Evolutionary conservation across 1,284 basidiomycete genomes (phyloP).

Genomic region (Irpex sp.): DNA sequence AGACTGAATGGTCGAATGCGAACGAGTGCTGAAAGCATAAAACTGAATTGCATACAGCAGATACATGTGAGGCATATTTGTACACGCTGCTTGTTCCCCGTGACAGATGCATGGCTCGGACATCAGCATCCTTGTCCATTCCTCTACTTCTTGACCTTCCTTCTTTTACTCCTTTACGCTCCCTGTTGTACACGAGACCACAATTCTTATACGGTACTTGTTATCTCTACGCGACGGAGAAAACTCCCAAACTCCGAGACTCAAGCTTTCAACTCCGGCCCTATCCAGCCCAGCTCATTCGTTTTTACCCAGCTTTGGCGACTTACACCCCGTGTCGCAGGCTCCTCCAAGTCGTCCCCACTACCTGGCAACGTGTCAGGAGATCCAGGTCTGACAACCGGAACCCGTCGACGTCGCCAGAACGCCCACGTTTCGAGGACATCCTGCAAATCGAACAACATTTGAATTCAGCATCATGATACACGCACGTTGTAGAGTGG

Average conservation of each 20-base stretch:
- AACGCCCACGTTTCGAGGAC: conserved; percentile 7
- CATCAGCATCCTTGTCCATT: background rate
- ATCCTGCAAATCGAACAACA: conserved; percentile 2
- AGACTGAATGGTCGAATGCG: background rate
- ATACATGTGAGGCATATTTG: background rate
- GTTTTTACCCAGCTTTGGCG: background rate
- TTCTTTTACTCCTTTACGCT: background rate
- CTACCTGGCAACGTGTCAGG: background rate
- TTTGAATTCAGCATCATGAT: background rate
- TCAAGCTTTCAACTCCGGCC: background rate
- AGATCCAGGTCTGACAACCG: background rate
- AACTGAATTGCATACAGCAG: background rate
- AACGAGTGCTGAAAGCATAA: background rate
- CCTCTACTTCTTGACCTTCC: background rate
- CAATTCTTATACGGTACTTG: background rate
- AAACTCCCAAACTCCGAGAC: background rate
- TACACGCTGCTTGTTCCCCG: background rate
- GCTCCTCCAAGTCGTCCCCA: background rate
- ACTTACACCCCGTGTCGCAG: background rate
- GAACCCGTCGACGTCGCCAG: background rate
- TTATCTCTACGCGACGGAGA: background rate
- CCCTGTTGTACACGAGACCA: no score
- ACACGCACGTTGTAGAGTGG: background rate
- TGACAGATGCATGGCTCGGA: background rate
- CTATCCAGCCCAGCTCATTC: background rate